phyloP scores from a whole-genome alignment of 2,329 filamentous ascomycete genomes.

The Blumeriella jaapii region DNA sequence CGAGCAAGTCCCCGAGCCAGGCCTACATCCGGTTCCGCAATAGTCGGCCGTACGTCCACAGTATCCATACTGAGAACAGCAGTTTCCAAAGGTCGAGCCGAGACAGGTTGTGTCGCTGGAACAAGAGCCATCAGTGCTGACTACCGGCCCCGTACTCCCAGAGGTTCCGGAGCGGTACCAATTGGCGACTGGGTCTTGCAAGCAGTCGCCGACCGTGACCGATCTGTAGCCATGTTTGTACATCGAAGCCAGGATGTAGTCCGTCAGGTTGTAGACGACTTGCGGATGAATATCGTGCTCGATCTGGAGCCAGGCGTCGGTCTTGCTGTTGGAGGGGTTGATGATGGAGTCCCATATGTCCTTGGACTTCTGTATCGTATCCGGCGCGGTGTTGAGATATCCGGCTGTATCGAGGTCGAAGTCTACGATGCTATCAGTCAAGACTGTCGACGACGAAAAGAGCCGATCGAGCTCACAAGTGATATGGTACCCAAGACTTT shows the following conservation, averaged over 20 bases:
- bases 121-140: slow-evolving; percentile 15
- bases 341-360: slow-evolving; percentile 28
- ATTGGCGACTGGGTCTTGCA: slow-evolving; percentile 31
- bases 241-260: slow-evolving; percentile 28
- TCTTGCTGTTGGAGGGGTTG: slow-evolving; percentile 10
- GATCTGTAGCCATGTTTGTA: slow-evolving; percentile 28
- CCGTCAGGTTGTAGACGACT: slow-evolving; percentile 28
- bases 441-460: background rate
- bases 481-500: slow-evolving; percentile 35
- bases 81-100: slow-evolving; percentile 19
- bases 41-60: slow-evolving; percentile 25
- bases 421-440: slow-evolving; percentile 7
- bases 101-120: slow-evolving; percentile 19
- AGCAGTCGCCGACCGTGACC: slow-evolving; percentile 37
- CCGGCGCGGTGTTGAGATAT: slow-evolving; percentile 34
- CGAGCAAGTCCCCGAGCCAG: slow-evolving; percentile 9
- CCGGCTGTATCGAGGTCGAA: slow-evolving; percentile 37
- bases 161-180: slow-evolving; percentile 30
- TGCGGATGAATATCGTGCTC: slow-evolving; percentile 33
- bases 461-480: too few species aligned
- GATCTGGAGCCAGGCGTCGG: slow-evolving; percentile 35
- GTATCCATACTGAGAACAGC: slow-evolving; percentile 26
- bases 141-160: slow-evolving; percentile 4
- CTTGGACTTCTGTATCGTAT: slow-evolving; percentile 36
- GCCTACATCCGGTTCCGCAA: slow-evolving; percentile 25